Percentiles rank a stretch among this genome's conserved stretches.
Evolutionary conservation across 140 eudicot genomes (phyloP).

Genomic region (Anethum foeniculum): DNA sequence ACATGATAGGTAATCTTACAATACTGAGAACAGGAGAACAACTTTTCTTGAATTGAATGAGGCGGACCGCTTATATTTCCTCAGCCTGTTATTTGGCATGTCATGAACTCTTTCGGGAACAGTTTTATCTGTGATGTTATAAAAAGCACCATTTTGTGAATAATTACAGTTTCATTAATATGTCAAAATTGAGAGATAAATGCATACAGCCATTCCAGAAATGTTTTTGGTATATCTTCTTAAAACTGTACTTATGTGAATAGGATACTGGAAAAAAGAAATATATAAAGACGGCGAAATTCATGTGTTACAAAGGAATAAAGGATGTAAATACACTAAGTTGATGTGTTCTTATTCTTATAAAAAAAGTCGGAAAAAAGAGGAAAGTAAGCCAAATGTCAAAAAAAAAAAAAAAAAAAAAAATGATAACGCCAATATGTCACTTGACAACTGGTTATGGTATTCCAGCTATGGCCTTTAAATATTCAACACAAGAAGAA

Average conservation of each 20-base stretch:
- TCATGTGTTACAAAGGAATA: background rate
- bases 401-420: background rate
- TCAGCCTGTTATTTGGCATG: constrained; percentile 39
- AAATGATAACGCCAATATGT: too few species aligned
- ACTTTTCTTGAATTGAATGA: constrained; percentile 85
- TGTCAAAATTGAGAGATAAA: background rate
- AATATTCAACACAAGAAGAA: background rate
- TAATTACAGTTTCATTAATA: background rate
- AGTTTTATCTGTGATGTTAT: constrained; percentile 44
- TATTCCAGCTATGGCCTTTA: background rate
- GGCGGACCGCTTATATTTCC: constrained; percentile 69
- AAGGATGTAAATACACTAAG: background rate
- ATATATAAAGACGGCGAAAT: background rate
- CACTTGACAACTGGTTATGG: background rate
- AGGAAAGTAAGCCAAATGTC: background rate
- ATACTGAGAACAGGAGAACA: constrained; percentile 72
- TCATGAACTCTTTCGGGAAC: constrained; percentile 41
- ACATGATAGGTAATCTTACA: constrained; percentile 44
- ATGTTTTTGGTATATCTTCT: background rate
- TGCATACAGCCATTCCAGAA: background rate
- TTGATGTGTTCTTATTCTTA: background rate
- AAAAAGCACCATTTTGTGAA: background rate
- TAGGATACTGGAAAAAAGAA: background rate
- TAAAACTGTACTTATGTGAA: background rate
- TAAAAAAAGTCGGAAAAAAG: background rate